Conservation (phyloP, 1,284 basidiomycete species). For the Trichosporon ovoides region DNA sequence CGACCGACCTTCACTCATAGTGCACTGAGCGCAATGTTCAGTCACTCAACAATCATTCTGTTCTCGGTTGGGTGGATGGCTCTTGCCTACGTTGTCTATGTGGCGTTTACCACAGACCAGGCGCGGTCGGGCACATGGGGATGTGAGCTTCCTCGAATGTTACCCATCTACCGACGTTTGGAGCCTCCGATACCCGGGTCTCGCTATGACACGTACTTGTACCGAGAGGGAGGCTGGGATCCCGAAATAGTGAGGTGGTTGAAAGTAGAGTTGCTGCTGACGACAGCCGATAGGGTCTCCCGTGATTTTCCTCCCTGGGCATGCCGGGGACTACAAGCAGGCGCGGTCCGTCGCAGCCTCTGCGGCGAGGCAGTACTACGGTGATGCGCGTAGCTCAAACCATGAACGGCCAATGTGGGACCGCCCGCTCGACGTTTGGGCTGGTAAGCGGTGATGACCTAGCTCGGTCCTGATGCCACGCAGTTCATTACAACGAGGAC, state of each 20-base stretch:
- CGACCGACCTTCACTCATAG: not conserved
- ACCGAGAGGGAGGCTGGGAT: constrained; percentile 86
- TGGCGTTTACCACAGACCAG: constrained; percentile 17
- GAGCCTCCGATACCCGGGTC: constrained; percentile 53
- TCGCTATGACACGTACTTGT: constrained; percentile 81
- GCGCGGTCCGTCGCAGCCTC: constrained; percentile 92
- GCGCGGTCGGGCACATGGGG: constrained; percentile 37
- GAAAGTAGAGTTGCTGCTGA: constrained; percentile 1
- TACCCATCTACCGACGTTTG: constrained; percentile 64
- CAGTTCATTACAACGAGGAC: constrained; percentile 96
- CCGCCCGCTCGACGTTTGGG: constrained; percentile 71
- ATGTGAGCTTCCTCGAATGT: constrained; percentile 98
- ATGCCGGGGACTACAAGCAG: constrained; percentile 92
- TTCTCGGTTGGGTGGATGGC: constrained; percentile 4
- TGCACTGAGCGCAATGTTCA: not conserved
- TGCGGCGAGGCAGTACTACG: constrained; percentile 70
- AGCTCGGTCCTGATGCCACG: not conserved
- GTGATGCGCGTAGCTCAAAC: constrained; percentile 31
- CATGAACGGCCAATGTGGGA: not conserved
- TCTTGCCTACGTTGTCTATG: constrained; percentile 8
- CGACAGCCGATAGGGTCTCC: constrained; percentile 60
- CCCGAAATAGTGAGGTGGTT: constrained; percentile 54
- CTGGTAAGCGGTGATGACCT: constrained; percentile 54
- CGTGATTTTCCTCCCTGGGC: constrained; percentile 93
- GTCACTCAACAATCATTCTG: not conserved